Conservation (phyloP, 257 asterid genomes). For the Gynochthodes officinalis region DNA sequence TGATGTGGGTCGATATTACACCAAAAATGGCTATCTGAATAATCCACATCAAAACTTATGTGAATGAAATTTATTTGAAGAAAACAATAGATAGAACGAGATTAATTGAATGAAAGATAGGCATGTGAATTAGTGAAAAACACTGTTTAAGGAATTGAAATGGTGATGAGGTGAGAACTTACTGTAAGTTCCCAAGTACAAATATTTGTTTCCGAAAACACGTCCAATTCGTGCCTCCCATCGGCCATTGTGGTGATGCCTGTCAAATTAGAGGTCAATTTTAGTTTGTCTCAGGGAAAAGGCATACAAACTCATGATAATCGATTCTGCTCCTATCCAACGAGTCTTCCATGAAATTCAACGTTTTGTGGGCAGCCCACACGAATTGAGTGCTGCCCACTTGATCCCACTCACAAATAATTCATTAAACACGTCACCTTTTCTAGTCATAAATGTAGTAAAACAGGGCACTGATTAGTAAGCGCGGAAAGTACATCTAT, state of each 20-base stretch:
- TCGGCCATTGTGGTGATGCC: constrained; percentile 98
- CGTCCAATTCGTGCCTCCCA: constrained; percentile 99
- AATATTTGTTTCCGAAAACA: constrained; percentile 78
- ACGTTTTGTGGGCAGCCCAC: background rate
- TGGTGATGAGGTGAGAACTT: constrained; percentile 16
- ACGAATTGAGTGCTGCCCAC: background rate
- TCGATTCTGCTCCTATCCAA: background rate
- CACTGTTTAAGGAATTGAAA: too few species aligned
- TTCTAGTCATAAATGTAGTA: background rate
- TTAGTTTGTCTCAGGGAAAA: background rate
- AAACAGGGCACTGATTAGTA: background rate
- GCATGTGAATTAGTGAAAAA: too few species aligned
- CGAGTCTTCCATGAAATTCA: background rate
- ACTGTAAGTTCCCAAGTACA: constrained; percentile 81
- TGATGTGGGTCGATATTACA: too few species aligned
- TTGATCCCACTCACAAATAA: background rate
- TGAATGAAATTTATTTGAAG: too few species aligned
- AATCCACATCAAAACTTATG: too few species aligned
- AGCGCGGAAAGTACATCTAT: background rate
- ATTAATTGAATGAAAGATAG: too few species aligned
- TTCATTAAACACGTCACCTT: background rate
- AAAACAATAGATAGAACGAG: too few species aligned
- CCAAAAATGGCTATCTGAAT: too few species aligned
- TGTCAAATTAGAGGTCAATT: constrained; percentile 25
- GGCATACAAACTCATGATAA: background rate